Evolutionary conservation across 306 rosid species (phyloP), one percentile per base, ranked within the genome.

Genomic region (Sechiopsis laciniata): DNA sequence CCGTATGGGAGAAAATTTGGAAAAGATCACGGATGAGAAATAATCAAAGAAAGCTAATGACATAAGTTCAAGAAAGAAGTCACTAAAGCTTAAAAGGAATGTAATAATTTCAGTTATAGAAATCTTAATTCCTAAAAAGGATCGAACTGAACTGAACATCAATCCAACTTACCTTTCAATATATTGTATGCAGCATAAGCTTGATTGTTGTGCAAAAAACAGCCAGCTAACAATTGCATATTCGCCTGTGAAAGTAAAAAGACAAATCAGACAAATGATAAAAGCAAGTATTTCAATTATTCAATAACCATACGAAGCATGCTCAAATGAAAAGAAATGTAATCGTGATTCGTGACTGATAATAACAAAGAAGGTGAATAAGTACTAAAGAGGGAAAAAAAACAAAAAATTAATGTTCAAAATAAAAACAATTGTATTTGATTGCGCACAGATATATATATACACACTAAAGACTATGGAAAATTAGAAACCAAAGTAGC

Each of bases 141-240:
- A 54, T 42, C 6, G 11, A 56, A 32, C 35, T 29, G 57, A 46
- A 48, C 32, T 16, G 83, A 48, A 79, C 35, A 59, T 0, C 51
- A 68, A 20, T 61, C 53, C 50, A 78, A 56, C 61, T 13, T 88
- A 94, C 99, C 99, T 80, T 95, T 95, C 84, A 95, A 83, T 77
- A 95, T 87, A 78, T 89, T 95, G 84, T 91, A 95, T 0, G 96
- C 97, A 26, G 92, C 80, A 81, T 83, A 85, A 66, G 95, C 89
- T 84, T 95, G 97, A 85, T 87, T 91, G 79, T 76, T 91, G 73
- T 85, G 90, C 87, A 95, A 82, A 81, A 90, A 95, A 81, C 97
- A 89, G 79, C 85, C 83, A 72, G 99, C 97, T 77, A 95, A 78
- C 76, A 95, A 84, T 45, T 95, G 99, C 80, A 85, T 82, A 86